phyloP scores from a whole-genome alignment of 192 early-diverging fungal species.

The Entophlyctis luteolus region DNA sequence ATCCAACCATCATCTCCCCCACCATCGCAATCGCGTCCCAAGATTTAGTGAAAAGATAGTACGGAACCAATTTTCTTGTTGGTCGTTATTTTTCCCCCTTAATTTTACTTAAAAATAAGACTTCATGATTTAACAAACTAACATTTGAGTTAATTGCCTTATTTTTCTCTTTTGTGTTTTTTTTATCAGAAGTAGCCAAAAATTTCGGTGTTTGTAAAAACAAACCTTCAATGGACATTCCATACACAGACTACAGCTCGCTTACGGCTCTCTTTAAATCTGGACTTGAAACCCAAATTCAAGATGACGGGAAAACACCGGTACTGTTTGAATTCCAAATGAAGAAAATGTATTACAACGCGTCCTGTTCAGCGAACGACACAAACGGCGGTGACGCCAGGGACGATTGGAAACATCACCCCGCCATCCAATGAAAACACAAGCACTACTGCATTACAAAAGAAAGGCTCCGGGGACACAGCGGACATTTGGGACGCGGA shows the following conservation, averaged over 20 bases:
- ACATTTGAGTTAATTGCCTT: too few species aligned
- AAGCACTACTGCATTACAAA: background rate
- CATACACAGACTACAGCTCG: constrained; percentile 3
- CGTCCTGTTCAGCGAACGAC: constrained; percentile 3
- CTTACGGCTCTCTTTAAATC: constrained; percentile 19
- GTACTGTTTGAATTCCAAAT: background rate
- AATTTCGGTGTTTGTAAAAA: too few species aligned
- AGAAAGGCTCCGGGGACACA: background rate
- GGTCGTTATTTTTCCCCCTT: too few species aligned
- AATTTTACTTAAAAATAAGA: too few species aligned
- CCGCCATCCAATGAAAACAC: background rate
- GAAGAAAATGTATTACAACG: background rate
- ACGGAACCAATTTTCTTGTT: too few species aligned
- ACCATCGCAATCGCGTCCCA: too few species aligned
- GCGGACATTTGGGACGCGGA: constrained; percentile 27
- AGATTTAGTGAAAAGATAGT: too few species aligned
- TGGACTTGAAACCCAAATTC: background rate
- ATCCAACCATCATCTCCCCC: too few species aligned
- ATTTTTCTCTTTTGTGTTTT: too few species aligned
- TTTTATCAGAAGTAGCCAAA: too few species aligned
- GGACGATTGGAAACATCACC: background rate
- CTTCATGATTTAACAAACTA: too few species aligned
- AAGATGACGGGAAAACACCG: background rate
- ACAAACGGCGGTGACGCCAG: too few species aligned
- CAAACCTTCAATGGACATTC: constrained; percentile 22